A percentile compares a stretch with the other conserved stretches of the same genome.
These are phyloP conservation scores for Cladosporium colombiae DNA, from an alignment of 2,329 filamentous ascomycete genomes.

Conservation along the genomic window DNA sequence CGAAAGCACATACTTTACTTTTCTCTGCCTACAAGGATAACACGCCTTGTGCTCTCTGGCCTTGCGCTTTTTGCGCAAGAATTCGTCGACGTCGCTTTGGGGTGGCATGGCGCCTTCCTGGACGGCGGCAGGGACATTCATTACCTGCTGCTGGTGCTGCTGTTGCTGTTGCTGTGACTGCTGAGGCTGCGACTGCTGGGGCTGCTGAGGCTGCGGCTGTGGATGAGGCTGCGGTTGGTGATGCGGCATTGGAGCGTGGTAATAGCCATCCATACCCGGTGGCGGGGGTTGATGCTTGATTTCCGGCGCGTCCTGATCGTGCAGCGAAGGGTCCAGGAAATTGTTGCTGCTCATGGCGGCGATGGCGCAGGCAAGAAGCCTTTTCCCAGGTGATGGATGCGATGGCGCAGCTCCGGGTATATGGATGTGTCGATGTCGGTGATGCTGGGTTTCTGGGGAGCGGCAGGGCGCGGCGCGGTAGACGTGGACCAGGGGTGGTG, in stretches of 20 bases:
- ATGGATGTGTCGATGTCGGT: not conserved
- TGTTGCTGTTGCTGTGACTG: conserved; percentile 21
- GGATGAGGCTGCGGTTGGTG: conserved; percentile 18
- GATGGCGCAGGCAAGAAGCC: conserved; percentile 32
- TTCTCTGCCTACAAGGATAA: conserved; percentile 51
- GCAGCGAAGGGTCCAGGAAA: conserved; percentile 21
- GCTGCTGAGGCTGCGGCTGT: conserved; percentile 7
- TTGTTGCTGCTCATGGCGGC: conserved; percentile 16
- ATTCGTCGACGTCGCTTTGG: conserved; percentile 51
- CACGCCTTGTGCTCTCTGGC: conserved; percentile 55
- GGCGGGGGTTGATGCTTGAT: conserved; percentile 9
- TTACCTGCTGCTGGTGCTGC: conserved; percentile 14
- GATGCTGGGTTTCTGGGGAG: not conserved
- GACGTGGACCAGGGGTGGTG: conserved; percentile 1
- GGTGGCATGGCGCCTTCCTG: conserved; percentile 31
- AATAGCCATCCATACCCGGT: conserved; percentile 11
- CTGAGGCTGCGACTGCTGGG: not conserved
- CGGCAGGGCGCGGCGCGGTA: not conserved
- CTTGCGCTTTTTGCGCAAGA: conserved; percentile 52
- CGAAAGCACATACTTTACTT: conserved; percentile 35
- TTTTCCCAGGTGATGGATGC: not conserved
- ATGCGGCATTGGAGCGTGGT: conserved; percentile 17
- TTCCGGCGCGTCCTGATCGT: conserved; percentile 14
- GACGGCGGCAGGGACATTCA: conserved; percentile 21
- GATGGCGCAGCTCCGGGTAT: conserved; percentile 6